Base-by-base conservation (phyloP, 805 yeast genomes). In the Nakazawaea ambrosiae region DNA sequence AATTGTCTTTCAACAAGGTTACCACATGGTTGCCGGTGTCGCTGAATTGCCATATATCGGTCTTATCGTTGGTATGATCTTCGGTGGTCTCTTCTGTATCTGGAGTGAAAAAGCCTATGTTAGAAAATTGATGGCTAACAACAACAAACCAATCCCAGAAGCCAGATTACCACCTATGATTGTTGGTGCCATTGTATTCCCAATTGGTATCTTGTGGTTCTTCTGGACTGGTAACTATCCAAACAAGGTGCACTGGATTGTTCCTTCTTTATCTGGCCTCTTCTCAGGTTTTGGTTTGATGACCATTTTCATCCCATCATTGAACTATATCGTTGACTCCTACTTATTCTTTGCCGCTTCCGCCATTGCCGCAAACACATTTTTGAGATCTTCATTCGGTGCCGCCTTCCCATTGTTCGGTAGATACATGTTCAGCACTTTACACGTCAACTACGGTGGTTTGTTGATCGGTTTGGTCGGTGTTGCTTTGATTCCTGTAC, bases 141-240 rank as follows among this genome's bases (percentile, higher is more conserved):
- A 70, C 27, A 79, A 79, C 33, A 66, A 61, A 44, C 74, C 78
- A 22, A 72, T 79, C 15, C 94, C 96, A 0, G 96, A 88, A 58
- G 81, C 78, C 25, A 75, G 96, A 58, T 65, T 88, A 40, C 75
- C 79, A 14, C 78, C 89, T 24, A 75, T 87, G 81, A 72, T 85
- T 60, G 58, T 70, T 30, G 89, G 95, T 23, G 78, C 80, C 18
- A 45, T 84, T 37, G 53, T 70, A 7, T 85, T 88, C 64, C 81
- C 94, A 20, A 65, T 75, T 37, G 96, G 96, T 37, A 63, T 87
- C 44, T 68, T 87, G 50, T 83, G 95, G 95, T 68, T 88, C 56
- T 75, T 84, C 40, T 88, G 96, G 96, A 65, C 90, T 8, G 96
- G 95, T 53, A 71, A 75, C 45, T 88, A 78, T 58, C 79, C 73